Base-by-base conservation (phyloP, 108 stramenopile genomes). In the Fistulifera pelliculosa region DNA sequence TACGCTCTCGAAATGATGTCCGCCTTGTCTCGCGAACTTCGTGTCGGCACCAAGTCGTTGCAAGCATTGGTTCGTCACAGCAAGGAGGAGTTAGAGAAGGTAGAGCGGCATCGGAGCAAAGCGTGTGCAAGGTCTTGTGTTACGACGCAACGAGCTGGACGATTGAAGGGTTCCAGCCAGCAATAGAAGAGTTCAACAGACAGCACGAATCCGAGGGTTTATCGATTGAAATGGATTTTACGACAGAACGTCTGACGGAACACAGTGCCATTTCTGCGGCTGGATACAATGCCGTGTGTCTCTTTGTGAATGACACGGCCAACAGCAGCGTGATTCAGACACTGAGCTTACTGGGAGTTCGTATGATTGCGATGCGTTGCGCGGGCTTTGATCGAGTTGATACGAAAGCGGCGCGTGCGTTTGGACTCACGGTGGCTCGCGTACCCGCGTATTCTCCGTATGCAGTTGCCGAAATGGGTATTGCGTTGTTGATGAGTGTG, bases 381-480 rank as follows among this genome's bases (percentile, higher is more conserved):
- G 81, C 84, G 25, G 88, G 88, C 23, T 84, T 80, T 55, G 80
- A 83, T 58, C 69, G 77, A 23, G 75, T 89, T n/a, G 84, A 89
- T 52, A 55, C 71, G 14, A 74, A 73, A 48, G 81, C 80, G 1
- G 83, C 83, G 16, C 59, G 73, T 41, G 67, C 79, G 6, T 79
- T 71, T 47, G 81, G 77, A 5, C 16, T 90, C 12, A 70, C 75
- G 11, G 70, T 90, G 16, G 76, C 73, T 6, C 70, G 85, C 35
- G 88, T 90, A 23, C 88, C 88, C 19, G 85, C 85, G 22, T 90
- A 90, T 66, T 70, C 62, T 49, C 85, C 88, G 10, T 86, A 89
- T 65, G 87, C 87, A 2, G 82, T 89, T 0, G 84, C 87, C 22
- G 87, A 89, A 68, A 77, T 81, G 51, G 81, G 79, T 5, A 72